A percentile compares a stretch with the other conserved stretches of the same genome.
These are phyloP conservation scores for Suillus occidentalis DNA, from an alignment of 768 basidiomycete genomes.

Conservation along the genomic window DNA sequence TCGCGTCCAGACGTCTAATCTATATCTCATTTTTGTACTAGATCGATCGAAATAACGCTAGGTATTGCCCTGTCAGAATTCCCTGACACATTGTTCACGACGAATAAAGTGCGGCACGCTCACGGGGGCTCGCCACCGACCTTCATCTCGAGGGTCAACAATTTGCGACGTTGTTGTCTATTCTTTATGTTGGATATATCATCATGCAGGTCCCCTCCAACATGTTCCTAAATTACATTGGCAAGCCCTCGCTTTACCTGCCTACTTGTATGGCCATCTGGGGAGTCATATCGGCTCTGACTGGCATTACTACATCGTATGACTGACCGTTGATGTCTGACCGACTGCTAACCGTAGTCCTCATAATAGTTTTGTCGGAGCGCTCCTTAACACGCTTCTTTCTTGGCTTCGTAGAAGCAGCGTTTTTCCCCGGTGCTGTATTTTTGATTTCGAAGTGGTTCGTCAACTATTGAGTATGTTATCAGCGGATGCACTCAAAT, in stretches of 20 bases:
- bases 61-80: conserved; percentile 37
- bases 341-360: not conserved
- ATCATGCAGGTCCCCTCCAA: conserved; percentile 55
- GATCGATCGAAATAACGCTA: conserved; percentile 71
- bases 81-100: not conserved
- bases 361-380: conserved; percentile 38
- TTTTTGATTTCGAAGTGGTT: conserved; percentile 36
- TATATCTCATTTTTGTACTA: conserved; percentile 19
- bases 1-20: not conserved
- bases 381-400: conserved; percentile 49
- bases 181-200: conserved; percentile 61
- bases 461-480: conserved; percentile 25
- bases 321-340: conserved; percentile 2
- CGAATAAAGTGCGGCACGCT: conserved; percentile 57
- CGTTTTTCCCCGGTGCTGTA: conserved; percentile 46
- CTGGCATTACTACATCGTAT: conserved; percentile 36
- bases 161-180: conserved; percentile 69
- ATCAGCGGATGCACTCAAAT: conserved; percentile 22
- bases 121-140: conserved; percentile 62
- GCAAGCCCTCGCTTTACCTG: conserved; percentile 65
- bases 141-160: conserved; percentile 57
- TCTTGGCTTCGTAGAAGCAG: conserved; percentile 52
- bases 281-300: conserved; percentile 60
- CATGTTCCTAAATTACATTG: conserved; percentile 67
- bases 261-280: conserved; percentile 69